phyloP scores from a whole-genome alignment of 768 basidiomycete species.

The Megacollybia marginata region DNA sequence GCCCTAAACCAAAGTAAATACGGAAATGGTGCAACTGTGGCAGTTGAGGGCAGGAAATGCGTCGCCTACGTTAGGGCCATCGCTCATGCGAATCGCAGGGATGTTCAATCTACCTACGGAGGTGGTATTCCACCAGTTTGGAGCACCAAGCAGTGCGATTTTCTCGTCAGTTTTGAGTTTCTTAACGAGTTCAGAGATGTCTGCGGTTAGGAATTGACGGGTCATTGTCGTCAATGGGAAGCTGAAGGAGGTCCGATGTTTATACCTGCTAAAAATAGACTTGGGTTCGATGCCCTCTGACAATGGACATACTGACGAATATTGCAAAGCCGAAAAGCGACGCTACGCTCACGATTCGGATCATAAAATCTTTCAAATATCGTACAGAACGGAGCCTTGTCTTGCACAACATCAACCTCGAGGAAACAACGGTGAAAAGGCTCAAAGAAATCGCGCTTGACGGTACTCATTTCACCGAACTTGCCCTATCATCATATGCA shows the following conservation, averaged over 20 bases:
- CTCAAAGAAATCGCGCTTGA: slow-evolving; percentile 67
- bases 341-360: slow-evolving; percentile 82
- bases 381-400: slow-evolving; percentile 86
- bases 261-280: background rate
- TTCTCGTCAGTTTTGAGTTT: slow-evolving; percentile 68
- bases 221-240: slow-evolving; percentile 34
- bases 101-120: slow-evolving; percentile 57
- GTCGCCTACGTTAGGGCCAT: background rate
- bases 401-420: slow-evolving; percentile 74
- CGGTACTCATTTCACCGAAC: slow-evolving; percentile 35
- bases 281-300: slow-evolving; percentile 13
- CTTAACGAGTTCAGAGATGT: slow-evolving; percentile 56
- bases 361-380: slow-evolving; percentile 94
- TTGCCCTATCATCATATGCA: slow-evolving; percentile 4
- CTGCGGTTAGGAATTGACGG: slow-evolving; percentile 59
- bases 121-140: slow-evolving; percentile 74
- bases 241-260: too few relatives aligned
- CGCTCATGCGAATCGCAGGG: slow-evolving; percentile 58
- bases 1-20: slow-evolving; percentile 80
- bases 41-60: background rate
- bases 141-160: slow-evolving; percentile 63
- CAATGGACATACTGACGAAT: slow-evolving; percentile 54
- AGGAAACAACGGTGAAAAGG: slow-evolving; percentile 65
- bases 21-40: slow-evolving; percentile 9
- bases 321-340: slow-evolving; percentile 57